These are phyloP conservation scores for Monosporozyma siamensis DNA, from an alignment of 805 yeast genomes.

Conservation along the genomic window DNA sequence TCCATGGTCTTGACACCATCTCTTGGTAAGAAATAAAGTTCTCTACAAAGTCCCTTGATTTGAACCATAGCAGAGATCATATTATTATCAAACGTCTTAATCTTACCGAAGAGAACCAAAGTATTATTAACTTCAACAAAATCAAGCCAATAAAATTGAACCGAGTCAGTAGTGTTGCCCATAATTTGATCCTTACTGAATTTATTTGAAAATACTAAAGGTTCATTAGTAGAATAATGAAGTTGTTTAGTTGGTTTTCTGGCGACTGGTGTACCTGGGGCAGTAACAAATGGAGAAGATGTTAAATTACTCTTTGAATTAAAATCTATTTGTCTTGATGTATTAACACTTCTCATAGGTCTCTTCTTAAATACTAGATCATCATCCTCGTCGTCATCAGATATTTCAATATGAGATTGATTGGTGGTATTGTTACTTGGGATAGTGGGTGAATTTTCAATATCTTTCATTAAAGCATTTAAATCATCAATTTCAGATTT, in stretches of 20 bases:
- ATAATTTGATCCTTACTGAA: slow-evolving; percentile 26
- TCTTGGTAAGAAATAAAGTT: slow-evolving; percentile 71
- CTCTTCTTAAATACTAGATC: slow-evolving; percentile 25
- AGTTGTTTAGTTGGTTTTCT: slow-evolving; percentile 7
- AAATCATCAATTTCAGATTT: slow-evolving; percentile 6
- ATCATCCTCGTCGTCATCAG: slow-evolving; percentile 27
- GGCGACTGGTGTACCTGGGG: slow-evolving; percentile 26
- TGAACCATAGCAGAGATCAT: slow-evolving; percentile 71
- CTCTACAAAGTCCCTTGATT: slow-evolving; percentile 57
- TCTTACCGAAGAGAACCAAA: slow-evolving; percentile 73
- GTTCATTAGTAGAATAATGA: slow-evolving; percentile 5
- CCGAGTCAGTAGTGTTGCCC: slow-evolving; percentile 31
- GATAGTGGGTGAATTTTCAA: slow-evolving; percentile 17
- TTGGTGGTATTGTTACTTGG: background rate
- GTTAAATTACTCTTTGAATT: slow-evolving; percentile 16
- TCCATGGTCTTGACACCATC: slow-evolving; percentile 49
- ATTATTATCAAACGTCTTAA: slow-evolving; percentile 47
- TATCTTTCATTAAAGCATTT: slow-evolving; percentile 13
- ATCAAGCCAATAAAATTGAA: slow-evolving; percentile 86
- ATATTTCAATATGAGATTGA: no score
- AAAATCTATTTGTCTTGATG: slow-evolving; percentile 21
- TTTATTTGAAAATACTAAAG: slow-evolving; percentile 12
- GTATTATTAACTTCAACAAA: slow-evolving; percentile 67
- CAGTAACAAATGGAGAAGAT: slow-evolving; percentile 28
- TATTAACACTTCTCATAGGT: slow-evolving; percentile 23